These are phyloP conservation scores for Ephemerocybe angulata DNA, from an alignment of 768 basidiomycete genomes.

Conservation along the genomic window DNA sequence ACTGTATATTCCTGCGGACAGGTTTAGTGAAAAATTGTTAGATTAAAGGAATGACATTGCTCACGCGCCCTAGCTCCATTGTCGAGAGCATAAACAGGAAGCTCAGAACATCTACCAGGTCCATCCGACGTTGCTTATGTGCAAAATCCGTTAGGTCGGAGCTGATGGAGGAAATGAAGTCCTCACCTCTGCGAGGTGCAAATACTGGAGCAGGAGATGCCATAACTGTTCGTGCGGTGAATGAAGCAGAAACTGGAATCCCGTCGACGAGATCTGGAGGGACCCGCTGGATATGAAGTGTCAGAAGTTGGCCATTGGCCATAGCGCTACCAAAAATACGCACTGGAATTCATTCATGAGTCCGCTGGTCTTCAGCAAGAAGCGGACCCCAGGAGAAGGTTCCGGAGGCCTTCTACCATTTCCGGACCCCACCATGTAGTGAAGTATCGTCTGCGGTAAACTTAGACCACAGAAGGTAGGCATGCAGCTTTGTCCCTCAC, in stretches of 20 bases:
- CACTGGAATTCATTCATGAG: conserved; percentile 80
- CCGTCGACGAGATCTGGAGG: conserved; percentile 84
- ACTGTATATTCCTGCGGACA: conserved; percentile 79
- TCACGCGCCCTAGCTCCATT: conserved; percentile 88
- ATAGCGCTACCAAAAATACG: conserved; percentile 11
- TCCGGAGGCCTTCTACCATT: conserved; percentile 69
- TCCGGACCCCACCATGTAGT: conserved; percentile 96
- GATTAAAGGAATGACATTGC: conserved; percentile 23
- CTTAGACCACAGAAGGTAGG: conserved; percentile 7
- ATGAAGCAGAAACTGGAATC: conserved; percentile 95
- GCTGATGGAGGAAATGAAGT: conserved; percentile 7
- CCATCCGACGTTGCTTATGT: conserved; percentile 78
- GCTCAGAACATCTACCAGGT: conserved; percentile 87
- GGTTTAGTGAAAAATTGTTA: conserved; percentile 13
- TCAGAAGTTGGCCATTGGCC: conserved; percentile 5
- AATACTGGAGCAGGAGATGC: conserved; percentile 89
- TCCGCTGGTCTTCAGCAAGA: conserved; percentile 77
- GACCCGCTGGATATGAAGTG: conserved; percentile 43
- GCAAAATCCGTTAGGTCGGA: conserved; percentile 15
- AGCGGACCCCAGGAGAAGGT: conserved; percentile 81
- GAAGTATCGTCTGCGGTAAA: conserved; percentile 80
- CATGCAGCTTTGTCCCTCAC: conserved; percentile 36
- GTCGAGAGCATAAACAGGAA: conserved; percentile 97
- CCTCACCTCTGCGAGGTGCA: conserved; percentile 78
- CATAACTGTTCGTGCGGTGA: conserved; percentile 93